phyloP scores from a whole-genome alignment of 257 asterid genomes.

The Solanum clarkiae region DNA sequence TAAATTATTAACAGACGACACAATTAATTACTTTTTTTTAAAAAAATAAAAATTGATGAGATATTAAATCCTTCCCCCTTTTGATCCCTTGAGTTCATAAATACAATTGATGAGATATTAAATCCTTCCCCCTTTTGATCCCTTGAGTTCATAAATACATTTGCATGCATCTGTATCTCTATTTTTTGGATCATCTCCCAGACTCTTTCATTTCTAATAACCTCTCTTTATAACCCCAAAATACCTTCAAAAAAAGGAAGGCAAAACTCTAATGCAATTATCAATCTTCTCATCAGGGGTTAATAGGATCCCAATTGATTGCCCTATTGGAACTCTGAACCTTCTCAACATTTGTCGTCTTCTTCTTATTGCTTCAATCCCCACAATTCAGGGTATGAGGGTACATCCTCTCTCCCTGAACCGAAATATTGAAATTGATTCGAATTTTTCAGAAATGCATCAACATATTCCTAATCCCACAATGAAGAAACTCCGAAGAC shows the following conservation, averaged over 20 bases:
- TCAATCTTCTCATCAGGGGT: background rate
- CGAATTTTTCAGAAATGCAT: background rate
- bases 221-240: background rate
- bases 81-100: too few relatives aligned
- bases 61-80: too few relatives aligned
- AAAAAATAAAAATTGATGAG: too few relatives aligned
- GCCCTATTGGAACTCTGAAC: background rate
- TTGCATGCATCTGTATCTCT: background rate
- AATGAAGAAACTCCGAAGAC: slow-evolving; percentile 34
- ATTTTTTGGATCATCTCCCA: background rate
- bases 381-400: slow-evolving; percentile 10
- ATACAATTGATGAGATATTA: too few relatives aligned
- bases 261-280: background rate
- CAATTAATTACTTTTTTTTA: too few relatives aligned
- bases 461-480: background rate
- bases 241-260: background rate
- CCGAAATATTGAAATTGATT: background rate
- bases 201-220: background rate
- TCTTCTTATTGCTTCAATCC: background rate
- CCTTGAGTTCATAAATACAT: too few relatives aligned
- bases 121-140: too few relatives aligned
- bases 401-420: slow-evolving; percentile 8
- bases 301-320: background rate
- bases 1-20: too few relatives aligned
- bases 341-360: slow-evolving; percentile 7